Evolutionary conservation across 164 flowering plant species (phyloP).

Genomic region (Liriodendron chinense): DNA sequence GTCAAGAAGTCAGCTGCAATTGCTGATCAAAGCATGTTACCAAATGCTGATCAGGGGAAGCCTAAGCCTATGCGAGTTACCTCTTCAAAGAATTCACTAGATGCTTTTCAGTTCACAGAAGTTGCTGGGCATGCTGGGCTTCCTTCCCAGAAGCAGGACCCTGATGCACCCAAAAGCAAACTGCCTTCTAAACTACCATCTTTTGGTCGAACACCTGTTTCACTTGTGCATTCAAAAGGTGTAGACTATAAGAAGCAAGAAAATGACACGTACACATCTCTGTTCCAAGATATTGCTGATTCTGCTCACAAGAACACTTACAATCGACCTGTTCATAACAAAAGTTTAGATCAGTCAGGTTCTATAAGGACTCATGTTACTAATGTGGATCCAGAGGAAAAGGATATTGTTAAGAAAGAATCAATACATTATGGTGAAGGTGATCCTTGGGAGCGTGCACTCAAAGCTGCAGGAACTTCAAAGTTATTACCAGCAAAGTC

Average conservation of each 20-base stretch:
- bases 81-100: constrained; percentile 21
- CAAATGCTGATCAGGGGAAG: constrained; percentile 18
- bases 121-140: constrained; percentile 13
- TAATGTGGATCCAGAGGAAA: constrained; percentile 9
- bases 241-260: constrained; percentile 2
- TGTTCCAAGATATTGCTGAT: not conserved
- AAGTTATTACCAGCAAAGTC: constrained; percentile 27
- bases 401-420: constrained; percentile 28
- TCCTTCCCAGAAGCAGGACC: constrained; percentile 24
- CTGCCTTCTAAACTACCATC: not conserved
- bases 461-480: constrained; percentile 29
- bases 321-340: constrained; percentile 21
- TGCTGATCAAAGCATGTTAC: constrained; percentile 16
- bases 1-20: constrained; percentile 5
- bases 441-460: constrained; percentile 46
- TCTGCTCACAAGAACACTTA: constrained; percentile 17
- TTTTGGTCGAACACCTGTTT: constrained; percentile 6
- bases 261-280: constrained; percentile 8
- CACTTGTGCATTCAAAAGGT: constrained; percentile 7
- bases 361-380: constrained; percentile 5
- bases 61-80: constrained; percentile 5
- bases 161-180: constrained; percentile 16
- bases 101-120: constrained; percentile 16
- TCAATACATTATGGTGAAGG: constrained; percentile 30
- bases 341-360: constrained; percentile 18